These are phyloP conservation scores for Beauveria brongniartii DNA, from an alignment of 2,329 filamentous ascomycete genomes.

Conservation along the genomic window DNA sequence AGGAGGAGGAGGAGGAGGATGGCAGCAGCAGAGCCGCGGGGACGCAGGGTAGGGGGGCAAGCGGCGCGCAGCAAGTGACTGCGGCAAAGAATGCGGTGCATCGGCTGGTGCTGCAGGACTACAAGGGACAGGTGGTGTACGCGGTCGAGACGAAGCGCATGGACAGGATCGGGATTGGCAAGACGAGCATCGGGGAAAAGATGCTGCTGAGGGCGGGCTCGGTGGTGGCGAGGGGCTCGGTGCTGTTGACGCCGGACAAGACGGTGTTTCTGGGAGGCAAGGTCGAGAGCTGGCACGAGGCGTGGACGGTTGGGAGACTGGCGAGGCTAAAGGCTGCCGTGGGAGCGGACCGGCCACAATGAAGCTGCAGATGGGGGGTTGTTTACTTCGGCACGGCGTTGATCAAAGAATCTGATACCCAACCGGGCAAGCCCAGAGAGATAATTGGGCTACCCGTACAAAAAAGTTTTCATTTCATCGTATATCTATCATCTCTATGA, in stretches of 20 bases:
- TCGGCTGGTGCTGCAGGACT: constrained; percentile 76
- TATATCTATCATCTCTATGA: no score
- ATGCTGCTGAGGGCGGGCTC: constrained; percentile 59
- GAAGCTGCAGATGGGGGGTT: neutral
- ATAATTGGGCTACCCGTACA: neutral
- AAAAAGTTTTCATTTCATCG: neutral
- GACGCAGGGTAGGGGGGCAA: constrained; percentile 24
- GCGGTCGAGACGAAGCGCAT: constrained; percentile 65
- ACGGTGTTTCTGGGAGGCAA: constrained; percentile 79
- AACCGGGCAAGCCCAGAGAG: no score
- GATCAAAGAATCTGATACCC: neutral
- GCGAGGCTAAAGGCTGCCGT: constrained; percentile 56
- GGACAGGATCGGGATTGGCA: constrained; percentile 55
- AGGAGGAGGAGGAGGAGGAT: constrained; percentile 34
- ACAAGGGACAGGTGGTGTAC: constrained; percentile 57
- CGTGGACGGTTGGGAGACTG: constrained; percentile 68
- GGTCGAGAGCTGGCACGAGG: constrained; percentile 70
- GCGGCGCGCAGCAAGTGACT: constrained; percentile 8
- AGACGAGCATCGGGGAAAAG: constrained; percentile 71
- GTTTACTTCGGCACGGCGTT: neutral
- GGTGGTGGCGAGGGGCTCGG: constrained; percentile 63
- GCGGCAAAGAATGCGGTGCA: constrained; percentile 51
- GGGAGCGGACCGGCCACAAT: constrained; percentile 22
- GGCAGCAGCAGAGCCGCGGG: neutral
- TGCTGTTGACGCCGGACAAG: constrained; percentile 65